Conservation (phyloP, 2,329 filamentous ascomycete genomes). For the Phialemonium atrogriseum region DNA sequence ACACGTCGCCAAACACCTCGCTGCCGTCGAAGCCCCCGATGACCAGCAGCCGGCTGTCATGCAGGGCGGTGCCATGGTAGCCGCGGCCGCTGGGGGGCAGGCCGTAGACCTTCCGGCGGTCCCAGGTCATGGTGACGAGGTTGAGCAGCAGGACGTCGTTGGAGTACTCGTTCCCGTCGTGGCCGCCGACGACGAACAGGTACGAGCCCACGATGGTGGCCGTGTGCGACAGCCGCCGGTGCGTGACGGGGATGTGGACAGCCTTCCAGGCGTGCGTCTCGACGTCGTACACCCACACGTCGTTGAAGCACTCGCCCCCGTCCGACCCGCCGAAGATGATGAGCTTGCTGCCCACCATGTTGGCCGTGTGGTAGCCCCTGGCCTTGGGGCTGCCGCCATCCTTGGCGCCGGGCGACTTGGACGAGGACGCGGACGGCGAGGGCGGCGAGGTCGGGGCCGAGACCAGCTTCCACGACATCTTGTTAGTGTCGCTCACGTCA, state of each 20-base stretch:
- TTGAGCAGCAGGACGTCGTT: constrained; percentile 63
- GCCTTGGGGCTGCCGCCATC: constrained; percentile 47
- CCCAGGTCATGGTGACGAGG: constrained; percentile 68
- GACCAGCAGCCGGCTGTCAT: constrained; percentile 56
- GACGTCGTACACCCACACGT: constrained; percentile 66
- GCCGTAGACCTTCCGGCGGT: constrained; percentile 57
- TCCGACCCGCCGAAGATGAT: constrained; percentile 65
- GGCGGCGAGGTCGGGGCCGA: constrained; percentile 33
- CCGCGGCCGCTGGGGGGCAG: constrained; percentile 53
- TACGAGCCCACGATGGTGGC: constrained; percentile 63
- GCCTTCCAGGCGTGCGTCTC: constrained; percentile 51
- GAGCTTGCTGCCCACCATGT: constrained; percentile 64
- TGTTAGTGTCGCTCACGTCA: constrained; percentile 56
- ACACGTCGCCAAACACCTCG: constrained; percentile 61
- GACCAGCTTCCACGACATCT: constrained; percentile 62
- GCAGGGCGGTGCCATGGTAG: constrained; percentile 58
- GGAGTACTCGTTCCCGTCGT: constrained; percentile 62
- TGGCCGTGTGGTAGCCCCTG: constrained; percentile 63
- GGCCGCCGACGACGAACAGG: constrained; percentile 61
- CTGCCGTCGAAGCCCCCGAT: constrained; percentile 61
- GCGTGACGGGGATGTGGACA: constrained; percentile 52
- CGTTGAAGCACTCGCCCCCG: constrained; percentile 63
- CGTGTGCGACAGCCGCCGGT: constrained; percentile 58
- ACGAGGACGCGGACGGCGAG: constrained; percentile 6
- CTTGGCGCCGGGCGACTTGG: constrained; percentile 9